A percentile compares a stretch with the other conserved stretches of the same genome.
Conservation (phyloP, 192 early-diverging fungal genomes). For the Backusella luteola region DNA sequence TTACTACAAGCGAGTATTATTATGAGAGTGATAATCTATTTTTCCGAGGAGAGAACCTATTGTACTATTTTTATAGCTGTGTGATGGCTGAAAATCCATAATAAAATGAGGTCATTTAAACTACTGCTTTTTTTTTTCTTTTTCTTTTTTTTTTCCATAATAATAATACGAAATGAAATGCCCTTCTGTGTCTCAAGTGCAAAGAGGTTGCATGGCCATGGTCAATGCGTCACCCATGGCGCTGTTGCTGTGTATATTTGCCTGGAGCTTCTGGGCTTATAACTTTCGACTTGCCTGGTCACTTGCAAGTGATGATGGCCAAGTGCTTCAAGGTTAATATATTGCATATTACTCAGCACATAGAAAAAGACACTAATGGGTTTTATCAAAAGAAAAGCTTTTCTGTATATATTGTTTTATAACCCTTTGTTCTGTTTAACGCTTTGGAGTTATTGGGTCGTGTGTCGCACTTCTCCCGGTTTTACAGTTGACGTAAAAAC, state of each 20-base stretch:
- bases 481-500: slow-evolving; percentile 17
- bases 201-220: background rate
- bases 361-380: background rate
- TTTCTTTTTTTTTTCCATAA: background rate
- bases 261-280: slow-evolving; percentile 25
- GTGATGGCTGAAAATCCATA: too few species aligned
- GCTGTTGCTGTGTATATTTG: slow-evolving; percentile 8
- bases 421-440: slow-evolving; percentile 17
- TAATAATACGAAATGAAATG: background rate
- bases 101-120: too few species aligned
- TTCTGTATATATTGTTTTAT: slow-evolving; percentile 21
- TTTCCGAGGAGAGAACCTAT: too few species aligned
- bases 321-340: slow-evolving; percentile 18
- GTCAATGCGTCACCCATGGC: slow-evolving; percentile 17
- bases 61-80: too few species aligned
- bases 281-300: slow-evolving; percentile 4
- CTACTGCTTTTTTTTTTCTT: background rate
- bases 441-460: slow-evolving; percentile 23
- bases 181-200: background rate
- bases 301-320: slow-evolving; percentile 13
- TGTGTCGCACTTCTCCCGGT: slow-evolving; percentile 25
- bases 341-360: background rate
- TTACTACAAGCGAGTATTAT: too few species aligned
- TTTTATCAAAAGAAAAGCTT: slow-evolving; percentile 1
- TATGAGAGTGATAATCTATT: too few species aligned